Base-by-base conservation (phyloP, 805 yeast genomes). In the Myxozyma neotropica region DNA sequence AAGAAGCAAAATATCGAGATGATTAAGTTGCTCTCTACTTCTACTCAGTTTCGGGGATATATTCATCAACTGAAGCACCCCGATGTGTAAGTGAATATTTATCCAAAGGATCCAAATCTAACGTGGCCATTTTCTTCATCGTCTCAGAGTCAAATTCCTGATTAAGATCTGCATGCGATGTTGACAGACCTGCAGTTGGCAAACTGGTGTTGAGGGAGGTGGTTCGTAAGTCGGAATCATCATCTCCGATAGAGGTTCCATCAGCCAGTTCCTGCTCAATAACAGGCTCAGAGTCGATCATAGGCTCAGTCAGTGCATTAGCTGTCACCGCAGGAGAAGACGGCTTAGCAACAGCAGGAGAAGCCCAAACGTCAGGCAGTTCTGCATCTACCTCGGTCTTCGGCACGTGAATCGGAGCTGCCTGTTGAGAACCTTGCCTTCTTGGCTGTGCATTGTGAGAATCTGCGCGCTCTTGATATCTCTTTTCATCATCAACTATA, bases 11-110 rank as follows among this genome's bases (percentile, higher is more conserved):
- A 46, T 35, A 27, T 24, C 7, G 48, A 54, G 23, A 52, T 7
- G 10, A 42, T 29, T 12, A 40, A 51, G 21, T 27, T 26, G 36
- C 40, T 12, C 17, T 17, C 19, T 40, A 17, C 19, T 17, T 5
- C 26, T 36, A 60, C 51, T 57, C 58, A 24, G 65, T 61, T 33
- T 61, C 65, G 13, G 56, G 57, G 35, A 58, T 50, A 45, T 61
- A 61, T 19, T 38, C 55, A 21, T 23, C 46, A 13, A n/a, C 52
- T 5, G 50, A 19, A 3, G 33, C 45, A 6, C 65, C 65, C 4
- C 13, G 15, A 42, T 61, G 65, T 40, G 58, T 15, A 23, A 59
- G 27, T 26, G 65, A 61, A 40, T 61, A 61, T 17, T 65, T 36
- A 31, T 55, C 64, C 15, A 61, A 46, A 26, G 63, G 65, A 54